Base-by-base conservation (phyloP, 352 stramenopile species). In the Phytophthora nicotianae region DNA sequence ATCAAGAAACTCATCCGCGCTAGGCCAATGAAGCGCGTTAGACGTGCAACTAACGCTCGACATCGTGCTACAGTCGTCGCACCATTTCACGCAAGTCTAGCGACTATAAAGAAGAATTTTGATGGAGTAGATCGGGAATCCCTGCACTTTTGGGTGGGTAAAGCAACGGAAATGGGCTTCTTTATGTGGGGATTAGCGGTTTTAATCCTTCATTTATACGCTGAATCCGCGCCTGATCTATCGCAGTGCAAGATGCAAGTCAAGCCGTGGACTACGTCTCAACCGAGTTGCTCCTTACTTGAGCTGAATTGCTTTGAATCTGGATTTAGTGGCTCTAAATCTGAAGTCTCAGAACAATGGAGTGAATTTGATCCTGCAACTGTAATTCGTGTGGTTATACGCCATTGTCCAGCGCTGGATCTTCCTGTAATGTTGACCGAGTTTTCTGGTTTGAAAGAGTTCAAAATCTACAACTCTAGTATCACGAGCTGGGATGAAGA, bases 251-350 rank as follows among this genome's bases (percentile, higher is more conserved):
- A 32, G 1, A 61, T 85, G 47, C 75, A 81, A 32, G 52, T 79
- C 0, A 66, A 66, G 8, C 70, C 79, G 1, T 89, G 79, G 75
- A 56, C 55, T 14, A 62, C 59, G 0, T 37, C 48, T 10, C 55
- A 72, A 10, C 53, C 73, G 5, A 66, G 68, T 1, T 89, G 79
- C 17, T 72, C 65, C 9, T 71, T 82, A 16, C 37, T 89, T n/a
- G 37, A 68, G 13, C 62, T 82, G 3, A 62, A 75, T 20, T 86
- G 76, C 24, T n/a, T 43, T 13, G 1, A 58, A 66, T 50, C 27
- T 52, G n/a, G 53, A 45, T 26, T 57, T 17, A 19, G 17, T 16
- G 64, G 72, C 9, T 45, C 37, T 14, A 41, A 20, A 16, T 3
- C 5, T 0, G 62, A 74, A 11, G 9, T 72, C 6, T 9, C 37